Conservation (phyloP, 352 stramenopile species). For the Pythium aquatile region DNA sequence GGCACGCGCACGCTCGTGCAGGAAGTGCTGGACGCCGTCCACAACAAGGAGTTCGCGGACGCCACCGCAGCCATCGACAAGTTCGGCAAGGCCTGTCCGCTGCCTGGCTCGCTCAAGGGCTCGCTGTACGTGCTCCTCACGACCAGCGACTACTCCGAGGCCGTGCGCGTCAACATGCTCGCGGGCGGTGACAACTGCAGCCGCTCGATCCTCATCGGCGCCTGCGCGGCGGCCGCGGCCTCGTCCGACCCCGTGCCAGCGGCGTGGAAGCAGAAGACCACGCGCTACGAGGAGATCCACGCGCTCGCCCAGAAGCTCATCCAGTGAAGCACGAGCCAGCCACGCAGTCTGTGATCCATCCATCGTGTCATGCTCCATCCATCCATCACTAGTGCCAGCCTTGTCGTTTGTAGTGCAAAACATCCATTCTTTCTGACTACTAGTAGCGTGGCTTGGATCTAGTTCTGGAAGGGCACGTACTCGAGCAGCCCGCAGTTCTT, state of each 20-base stretch:
- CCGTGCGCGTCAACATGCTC: slow-evolving; percentile 53
- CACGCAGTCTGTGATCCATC: not conserved
- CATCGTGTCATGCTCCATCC: not conserved
- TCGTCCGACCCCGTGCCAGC: slow-evolving; percentile 30
- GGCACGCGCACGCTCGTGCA: slow-evolving; percentile 36
- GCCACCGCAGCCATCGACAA: slow-evolving; percentile 41
- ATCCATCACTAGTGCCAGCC: not conserved
- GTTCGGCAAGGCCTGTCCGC: slow-evolving; percentile 59
- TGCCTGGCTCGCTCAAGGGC: slow-evolving; percentile 56
- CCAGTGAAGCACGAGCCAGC: slow-evolving; percentile 6
- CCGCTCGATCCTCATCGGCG: slow-evolving; percentile 60
- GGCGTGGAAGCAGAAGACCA: slow-evolving; percentile 56
- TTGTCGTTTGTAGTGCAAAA: not conserved
- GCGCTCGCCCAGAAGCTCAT: slow-evolving; percentile 42
- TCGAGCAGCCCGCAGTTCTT: slow-evolving; percentile 68
- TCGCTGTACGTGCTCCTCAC: slow-evolving; percentile 62
- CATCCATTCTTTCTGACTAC: not conserved
- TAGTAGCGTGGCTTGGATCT: not conserved
- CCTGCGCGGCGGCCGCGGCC: slow-evolving; percentile 39
- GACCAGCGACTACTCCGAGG: slow-evolving; percentile 38
- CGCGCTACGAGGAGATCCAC: slow-evolving; percentile 36
- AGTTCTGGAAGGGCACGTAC: slow-evolving; percentile 58
- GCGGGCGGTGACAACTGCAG: slow-evolving; percentile 74
- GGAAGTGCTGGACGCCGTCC: slow-evolving; percentile 46
- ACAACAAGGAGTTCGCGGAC: slow-evolving; percentile 40